Conservation (phyloP, 1,284 basidiomycete genomes). For the Clitocybe nebularis region DNA sequence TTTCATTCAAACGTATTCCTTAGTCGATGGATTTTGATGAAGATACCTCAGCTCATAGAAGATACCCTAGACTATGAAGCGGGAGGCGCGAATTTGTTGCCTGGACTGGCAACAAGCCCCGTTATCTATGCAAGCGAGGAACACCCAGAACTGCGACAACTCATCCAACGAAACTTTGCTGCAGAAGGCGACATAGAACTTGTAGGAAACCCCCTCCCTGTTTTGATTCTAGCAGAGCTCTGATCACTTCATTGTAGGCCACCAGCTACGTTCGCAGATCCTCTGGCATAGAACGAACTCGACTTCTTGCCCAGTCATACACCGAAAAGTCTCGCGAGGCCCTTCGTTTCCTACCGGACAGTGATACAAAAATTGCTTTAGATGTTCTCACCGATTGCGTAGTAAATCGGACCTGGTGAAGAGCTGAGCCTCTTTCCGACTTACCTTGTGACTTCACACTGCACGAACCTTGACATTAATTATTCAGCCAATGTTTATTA, state of each 20-base stretch:
- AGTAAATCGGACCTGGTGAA: constrained; percentile 49
- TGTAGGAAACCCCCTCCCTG: constrained; percentile 32
- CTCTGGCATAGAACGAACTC: constrained; percentile 78
- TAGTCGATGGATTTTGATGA: no score
- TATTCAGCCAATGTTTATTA: constrained; percentile 1
- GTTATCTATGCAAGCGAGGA: constrained; percentile 95
- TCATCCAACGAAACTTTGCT: constrained; percentile 85
- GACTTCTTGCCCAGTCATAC: constrained; percentile 74
- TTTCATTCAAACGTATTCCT: constrained; percentile 22
- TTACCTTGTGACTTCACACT: background rate
- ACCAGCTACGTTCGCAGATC: constrained; percentile 70
- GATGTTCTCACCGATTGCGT: constrained; percentile 62
- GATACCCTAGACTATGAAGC: constrained; percentile 87
- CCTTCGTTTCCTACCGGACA: constrained; percentile 74
- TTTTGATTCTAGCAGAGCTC: background rate
- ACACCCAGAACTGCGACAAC: constrained; percentile 73
- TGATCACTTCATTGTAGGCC: constrained; percentile 46
- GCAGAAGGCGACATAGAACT: constrained; percentile 82
- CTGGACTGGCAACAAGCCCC: constrained; percentile 90
- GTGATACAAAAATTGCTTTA: constrained; percentile 75
- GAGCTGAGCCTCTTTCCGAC: constrained; percentile 1
- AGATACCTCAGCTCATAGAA: constrained; percentile 86
- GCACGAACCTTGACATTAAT: background rate
- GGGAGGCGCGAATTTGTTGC: constrained; percentile 55
- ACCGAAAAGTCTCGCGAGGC: constrained; percentile 75